These are phyloP conservation scores for Claviceps humidiphila DNA, from an alignment of 2,329 filamentous ascomycete species.

Conservation along the genomic window DNA sequence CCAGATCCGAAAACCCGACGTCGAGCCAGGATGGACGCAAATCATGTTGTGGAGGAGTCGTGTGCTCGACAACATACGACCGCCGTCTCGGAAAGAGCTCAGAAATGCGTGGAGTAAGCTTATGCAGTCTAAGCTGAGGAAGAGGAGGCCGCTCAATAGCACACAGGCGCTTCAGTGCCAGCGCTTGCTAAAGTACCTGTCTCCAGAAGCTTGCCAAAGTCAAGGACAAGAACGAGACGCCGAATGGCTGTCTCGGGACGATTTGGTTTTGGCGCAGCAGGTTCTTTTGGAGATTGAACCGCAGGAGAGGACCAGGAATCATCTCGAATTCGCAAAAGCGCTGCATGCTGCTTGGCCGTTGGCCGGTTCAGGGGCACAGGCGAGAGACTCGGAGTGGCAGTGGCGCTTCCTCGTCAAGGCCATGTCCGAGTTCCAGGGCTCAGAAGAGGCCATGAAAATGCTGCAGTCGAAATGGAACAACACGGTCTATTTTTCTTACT, in stretches of 20 bases:
- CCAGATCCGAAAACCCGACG: conserved; percentile 45
- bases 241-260: conserved; percentile 23
- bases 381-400: conserved; percentile 10
- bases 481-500: conserved; percentile 9
- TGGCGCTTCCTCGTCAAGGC: conserved; percentile 24
- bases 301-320: conserved; percentile 28
- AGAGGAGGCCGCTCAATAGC: conserved; percentile 41
- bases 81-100: conserved; percentile 50
- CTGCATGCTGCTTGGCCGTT: conserved; percentile 24
- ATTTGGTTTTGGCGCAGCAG: conserved; percentile 31
- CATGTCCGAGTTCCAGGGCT: conserved; percentile 40
- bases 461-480: conserved; percentile 22
- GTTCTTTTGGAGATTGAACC: conserved; percentile 28
- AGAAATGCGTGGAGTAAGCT: conserved; percentile 51
- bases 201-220: conserved; percentile 7
- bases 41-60: conserved; percentile 57
- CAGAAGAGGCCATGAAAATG: conserved; percentile 37
- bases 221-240: conserved; percentile 10
- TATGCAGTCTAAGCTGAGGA: conserved; percentile 41
- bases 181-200: conserved; percentile 48
- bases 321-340: conserved; percentile 32
- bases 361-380: conserved; percentile 9
- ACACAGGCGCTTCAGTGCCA: conserved; percentile 47
- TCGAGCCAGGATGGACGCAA: conserved; percentile 57
- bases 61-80: conserved; percentile 48